Conservation (phyloP, 495 filamentous ascomycete genomes). For the Xylaria acuta region DNA sequence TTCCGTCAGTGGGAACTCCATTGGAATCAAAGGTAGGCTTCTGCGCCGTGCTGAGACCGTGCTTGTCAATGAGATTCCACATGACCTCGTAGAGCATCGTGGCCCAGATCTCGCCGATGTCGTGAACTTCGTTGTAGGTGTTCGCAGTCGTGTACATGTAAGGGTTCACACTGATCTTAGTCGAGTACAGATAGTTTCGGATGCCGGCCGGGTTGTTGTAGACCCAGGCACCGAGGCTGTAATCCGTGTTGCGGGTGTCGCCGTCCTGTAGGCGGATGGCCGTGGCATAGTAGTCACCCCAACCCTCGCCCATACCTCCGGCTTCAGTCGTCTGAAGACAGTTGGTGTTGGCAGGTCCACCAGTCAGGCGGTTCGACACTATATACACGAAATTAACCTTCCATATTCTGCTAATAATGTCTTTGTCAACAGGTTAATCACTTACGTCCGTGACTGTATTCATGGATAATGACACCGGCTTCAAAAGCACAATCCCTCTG, state of each 20-base stretch:
- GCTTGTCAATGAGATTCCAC: conserved; percentile 61
- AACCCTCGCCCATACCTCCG: conserved; percentile 62
- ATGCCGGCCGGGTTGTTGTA: conserved; percentile 49
- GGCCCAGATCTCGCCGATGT: conserved; percentile 59
- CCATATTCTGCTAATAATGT: not conserved
- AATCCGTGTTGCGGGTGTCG: conserved; percentile 55
- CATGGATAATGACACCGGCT: conserved; percentile 57
- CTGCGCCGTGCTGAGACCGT: conserved; percentile 51
- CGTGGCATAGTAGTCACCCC: conserved; percentile 60
- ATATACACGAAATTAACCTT: conserved; percentile 4
- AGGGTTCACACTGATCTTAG: conserved; percentile 52
- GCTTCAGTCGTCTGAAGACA: conserved; percentile 53
- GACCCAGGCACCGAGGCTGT: conserved; percentile 55
- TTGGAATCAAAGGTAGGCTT: conserved; percentile 51
- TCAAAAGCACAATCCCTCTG: conserved; percentile 55
- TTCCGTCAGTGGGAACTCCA: conserved; percentile 57
- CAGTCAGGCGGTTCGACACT: conserved; percentile 63
- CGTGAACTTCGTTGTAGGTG: conserved; percentile 48
- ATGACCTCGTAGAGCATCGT: conserved; percentile 59
- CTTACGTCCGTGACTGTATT: conserved; percentile 51
- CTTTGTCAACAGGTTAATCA: not conserved
- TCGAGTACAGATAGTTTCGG: conserved; percentile 58
- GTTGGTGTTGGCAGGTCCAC: conserved; percentile 56
- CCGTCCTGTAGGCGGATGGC: conserved; percentile 55
- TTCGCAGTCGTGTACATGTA: conserved; percentile 53